Evolutionary conservation across 2,329 filamentous ascomycete species (phyloP), one percentile per base, ranked within the genome.

Genomic region (Talaromyces atroroseus): DNA sequence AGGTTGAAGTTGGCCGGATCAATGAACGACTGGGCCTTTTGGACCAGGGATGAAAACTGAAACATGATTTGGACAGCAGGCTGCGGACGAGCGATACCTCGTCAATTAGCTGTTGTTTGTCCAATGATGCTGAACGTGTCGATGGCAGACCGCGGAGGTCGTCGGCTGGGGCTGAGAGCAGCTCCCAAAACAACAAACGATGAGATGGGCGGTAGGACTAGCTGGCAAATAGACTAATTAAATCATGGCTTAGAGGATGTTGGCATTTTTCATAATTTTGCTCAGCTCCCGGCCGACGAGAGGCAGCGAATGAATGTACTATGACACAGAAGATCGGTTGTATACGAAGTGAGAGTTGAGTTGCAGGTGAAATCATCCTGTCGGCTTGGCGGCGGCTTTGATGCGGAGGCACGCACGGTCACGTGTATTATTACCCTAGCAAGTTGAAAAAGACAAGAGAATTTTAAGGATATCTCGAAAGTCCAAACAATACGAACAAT

Each of bases 21-120:
- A 76, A 96, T 95, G 75, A 96, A 81, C 76, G 92, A 90, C 80
- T 95, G 91, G 64, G 92, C 92, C 82, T 92, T 95, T 75, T 96
- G 91, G 68, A 96, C 91, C 73, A 97, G 86, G 74, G 83, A 92
- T 66, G 88, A 81, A 72, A 88, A 78, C 72, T 82, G 80, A 70
- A 85, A 83, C 82, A 84, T 85, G 57, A 52, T 67, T 64, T 36
- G 40, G 50, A n/a, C 21, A n/a, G 49, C 38, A 36, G 24, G 40
- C 49, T n/a, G 21, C 36, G n/a, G 5, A 20, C 18, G 40, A 21
- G n/a, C 18, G 40, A 12, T 12, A 11, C 40, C 40, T 42, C 40
- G 40, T 42, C 18, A 42, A 12, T 21, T 21, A 42, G 40, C 40
- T 45, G 40, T 40, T 52, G 40, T 23, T 21, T 23, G 49, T 45